phyloP scores from a whole-genome alignment of 345 rosid species.

The Abelmoschus esculentus region DNA sequence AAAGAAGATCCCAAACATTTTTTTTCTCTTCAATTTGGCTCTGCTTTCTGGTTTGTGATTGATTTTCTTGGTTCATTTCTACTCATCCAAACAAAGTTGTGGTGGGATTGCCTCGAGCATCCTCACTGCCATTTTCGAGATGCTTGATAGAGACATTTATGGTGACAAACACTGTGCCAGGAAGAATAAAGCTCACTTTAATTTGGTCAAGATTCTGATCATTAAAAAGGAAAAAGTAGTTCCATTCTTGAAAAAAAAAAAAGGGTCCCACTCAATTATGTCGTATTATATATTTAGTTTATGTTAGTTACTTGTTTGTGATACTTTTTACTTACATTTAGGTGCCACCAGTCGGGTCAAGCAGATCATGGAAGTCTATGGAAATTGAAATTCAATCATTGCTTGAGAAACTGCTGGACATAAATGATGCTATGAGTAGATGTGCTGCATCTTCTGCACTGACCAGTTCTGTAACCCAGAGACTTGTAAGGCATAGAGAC shows the following conservation, averaged over 20 bases:
- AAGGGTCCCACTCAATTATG: too few species aligned
- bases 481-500: conserved; percentile 94
- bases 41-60: conserved; percentile 13
- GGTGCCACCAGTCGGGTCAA: conserved; percentile 75
- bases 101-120: conserved; percentile 17
- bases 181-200: too few species aligned
- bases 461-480: conserved; percentile 84
- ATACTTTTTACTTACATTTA: conserved; percentile 13
- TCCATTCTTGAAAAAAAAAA: too few species aligned
- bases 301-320: too few species aligned
- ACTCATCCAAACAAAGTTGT: not conserved
- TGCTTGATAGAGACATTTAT: conserved; percentile 13
- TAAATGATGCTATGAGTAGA: conserved; percentile 92
- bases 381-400: conserved; percentile 92
- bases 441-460: conserved; percentile 85
- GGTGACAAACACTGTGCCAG: conserved; percentile 10
- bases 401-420: conserved; percentile 84
- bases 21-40: conserved; percentile 11
- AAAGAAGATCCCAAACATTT: conserved; percentile 20
- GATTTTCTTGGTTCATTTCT: conserved; percentile 8
- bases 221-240: too few species aligned
- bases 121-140: conserved; percentile 16
- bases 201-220: not conserved
- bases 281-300: too few species aligned
- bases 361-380: conserved; percentile 94